phyloP scores from a whole-genome alignment of 2,329 filamentous ascomycete species.

The Fusarium burgessii region DNA sequence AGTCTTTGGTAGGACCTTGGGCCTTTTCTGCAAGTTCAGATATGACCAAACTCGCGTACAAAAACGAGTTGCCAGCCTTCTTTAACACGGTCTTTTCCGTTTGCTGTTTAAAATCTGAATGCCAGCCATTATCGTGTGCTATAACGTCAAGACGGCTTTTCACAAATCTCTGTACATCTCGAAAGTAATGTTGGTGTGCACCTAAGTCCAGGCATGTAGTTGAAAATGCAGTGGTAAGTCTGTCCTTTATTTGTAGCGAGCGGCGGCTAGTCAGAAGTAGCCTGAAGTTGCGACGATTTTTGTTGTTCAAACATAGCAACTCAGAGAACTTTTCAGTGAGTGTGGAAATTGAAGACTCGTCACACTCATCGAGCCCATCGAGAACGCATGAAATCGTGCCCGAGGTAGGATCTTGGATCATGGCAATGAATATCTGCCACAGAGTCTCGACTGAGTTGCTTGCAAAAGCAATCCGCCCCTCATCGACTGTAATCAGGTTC shows the following conservation, averaged over 20 bases:
- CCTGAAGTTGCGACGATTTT: background rate
- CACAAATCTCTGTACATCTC: background rate
- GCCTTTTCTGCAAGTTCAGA: background rate
- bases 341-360: background rate
- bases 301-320: background rate
- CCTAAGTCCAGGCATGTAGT: background rate
- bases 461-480: background rate
- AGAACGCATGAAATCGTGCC: conserved; percentile 4
- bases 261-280: conserved; percentile 1
- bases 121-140: background rate
- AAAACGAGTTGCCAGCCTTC: background rate
- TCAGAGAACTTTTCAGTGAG: background rate
- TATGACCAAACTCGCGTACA: conserved; percentile 1
- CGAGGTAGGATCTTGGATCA: background rate
- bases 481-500: background rate
- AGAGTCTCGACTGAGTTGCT: background rate
- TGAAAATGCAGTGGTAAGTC: background rate
- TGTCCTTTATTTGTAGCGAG: accelerated
- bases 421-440: conserved; percentile 16
- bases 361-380: conserved; percentile 24
- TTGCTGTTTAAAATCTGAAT: background rate
- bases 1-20: accelerated
- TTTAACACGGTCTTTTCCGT: background rate
- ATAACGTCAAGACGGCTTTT: background rate
- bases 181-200: background rate